phyloP scores from a whole-genome alignment of 306 rosid genomes.

The Corylus heterophylla region DNA sequence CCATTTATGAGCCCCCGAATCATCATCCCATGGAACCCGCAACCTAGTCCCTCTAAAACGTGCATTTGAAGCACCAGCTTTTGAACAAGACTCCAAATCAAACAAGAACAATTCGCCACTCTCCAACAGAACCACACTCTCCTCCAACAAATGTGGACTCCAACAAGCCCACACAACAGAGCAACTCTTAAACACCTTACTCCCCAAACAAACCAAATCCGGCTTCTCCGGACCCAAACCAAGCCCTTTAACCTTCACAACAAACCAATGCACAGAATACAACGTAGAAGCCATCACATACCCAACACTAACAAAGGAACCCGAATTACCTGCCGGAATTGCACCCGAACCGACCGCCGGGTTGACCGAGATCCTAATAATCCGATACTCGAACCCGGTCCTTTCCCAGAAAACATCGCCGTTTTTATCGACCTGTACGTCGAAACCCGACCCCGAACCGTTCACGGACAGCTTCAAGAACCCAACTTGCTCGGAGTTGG shows the following conservation, averaged over 20 bases:
- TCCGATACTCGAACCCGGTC: constrained; percentile 30
- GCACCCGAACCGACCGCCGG: constrained; percentile 22
- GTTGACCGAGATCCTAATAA: constrained; percentile 43
- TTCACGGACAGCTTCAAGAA: constrained; percentile 33
- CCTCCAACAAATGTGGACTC: constrained; percentile 60
- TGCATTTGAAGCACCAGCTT: not conserved
- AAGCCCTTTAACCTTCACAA: constrained; percentile 18
- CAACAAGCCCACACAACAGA: constrained; percentile 62
- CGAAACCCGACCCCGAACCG: constrained; percentile 23
- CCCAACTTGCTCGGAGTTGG: constrained; percentile 48
- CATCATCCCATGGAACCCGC: constrained; percentile 48
- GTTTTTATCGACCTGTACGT: constrained; percentile 12
- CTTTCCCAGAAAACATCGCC: constrained; percentile 27
- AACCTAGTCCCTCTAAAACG: constrained; percentile 51
- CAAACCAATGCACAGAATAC: constrained; percentile 64
- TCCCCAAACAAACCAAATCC: constrained; percentile 37
- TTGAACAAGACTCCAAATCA: constrained; percentile 47
- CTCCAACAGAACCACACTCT: constrained; percentile 54
- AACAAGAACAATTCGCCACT: constrained; percentile 62
- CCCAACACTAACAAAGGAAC: constrained; percentile 39
- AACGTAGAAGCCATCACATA: constrained; percentile 49
- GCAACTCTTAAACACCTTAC: constrained; percentile 48
- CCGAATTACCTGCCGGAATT: not conserved
- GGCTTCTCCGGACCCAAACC: constrained; percentile 28
- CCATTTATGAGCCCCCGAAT: constrained; percentile 42